Base-by-base conservation (phyloP, 2,329 filamentous ascomycete genomes). In the Zalaria sp. region DNA sequence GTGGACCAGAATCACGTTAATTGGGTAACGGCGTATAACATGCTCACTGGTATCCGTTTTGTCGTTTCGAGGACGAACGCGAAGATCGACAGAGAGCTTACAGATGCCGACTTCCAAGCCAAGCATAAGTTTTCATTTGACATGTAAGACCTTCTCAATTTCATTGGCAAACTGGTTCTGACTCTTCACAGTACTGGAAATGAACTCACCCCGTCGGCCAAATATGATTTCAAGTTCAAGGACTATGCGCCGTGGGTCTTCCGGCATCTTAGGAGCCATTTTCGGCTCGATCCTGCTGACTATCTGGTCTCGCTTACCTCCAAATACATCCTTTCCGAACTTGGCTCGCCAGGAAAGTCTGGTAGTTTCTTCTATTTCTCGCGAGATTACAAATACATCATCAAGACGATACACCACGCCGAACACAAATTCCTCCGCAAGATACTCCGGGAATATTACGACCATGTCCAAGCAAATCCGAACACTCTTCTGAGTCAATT, bases 221-320 rank as follows among this genome's bases (percentile, higher is more conserved):
- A 98, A 65, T 98, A 98, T 68, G 91, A 98, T 67, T 98, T 98
- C 78, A 98, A 98, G 64, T 98, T 98, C 73, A 98, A 98, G 68
- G 91, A 98, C 66, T 98, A 98, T 63, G 89, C 89, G n/a, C 91
- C 91, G 43, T 96, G 89, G 88, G 91, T 98, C 45, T 98, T 98
- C 65, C 85, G 91, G 55, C 85, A 87, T 63, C 73, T 98, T 35
- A 83, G 91, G 50, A 71, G 78, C 38, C 82, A 81, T 48, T 98
- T 98, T 67, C 79, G 82, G 53, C 76, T 96, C 42, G 91, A 98
- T 58, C 91, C 91, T 25, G 91, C 89, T 51, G 91, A 98, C 63
- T 98, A 98, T 59, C 77, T 98, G 46, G 93, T 98, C 79, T 98
- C 91, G 5, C 68, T 98, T 55, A 96, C 91, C 9, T 91, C 88